These are phyloP conservation scores for Grifola frondosa DNA, from an alignment of 1,284 basidiomycete species.

Conservation along the genomic window DNA sequence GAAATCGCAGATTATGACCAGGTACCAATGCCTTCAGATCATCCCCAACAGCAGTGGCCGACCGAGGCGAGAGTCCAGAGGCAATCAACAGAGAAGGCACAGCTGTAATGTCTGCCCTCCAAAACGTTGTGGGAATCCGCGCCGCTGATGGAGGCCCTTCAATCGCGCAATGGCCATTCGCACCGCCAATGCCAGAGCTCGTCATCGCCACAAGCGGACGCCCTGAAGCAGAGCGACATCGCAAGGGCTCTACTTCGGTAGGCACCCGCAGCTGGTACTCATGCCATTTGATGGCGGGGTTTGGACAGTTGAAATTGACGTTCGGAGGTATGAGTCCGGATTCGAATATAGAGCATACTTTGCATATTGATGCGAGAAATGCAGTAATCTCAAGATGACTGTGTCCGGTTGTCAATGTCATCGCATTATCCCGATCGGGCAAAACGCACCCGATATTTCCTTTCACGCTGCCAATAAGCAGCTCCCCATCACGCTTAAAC, in stretches of 20 bases:
- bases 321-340: slow-evolving; percentile 39
- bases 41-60: slow-evolving; percentile 22
- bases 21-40: slow-evolving; percentile 10
- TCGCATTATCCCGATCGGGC: background rate
- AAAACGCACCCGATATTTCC: slow-evolving; percentile 44
- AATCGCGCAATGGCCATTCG: slow-evolving; percentile 40
- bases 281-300: slow-evolving; percentile 40
- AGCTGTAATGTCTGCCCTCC: background rate
- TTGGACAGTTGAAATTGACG: slow-evolving; percentile 35
- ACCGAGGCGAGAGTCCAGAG: slow-evolving; percentile 32
- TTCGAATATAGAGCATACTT: slow-evolving; percentile 39
- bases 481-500: slow-evolving; percentile 31
- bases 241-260: slow-evolving; percentile 19
- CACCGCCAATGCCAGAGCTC: slow-evolving; percentile 45
- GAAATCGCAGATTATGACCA: slow-evolving; percentile 7
- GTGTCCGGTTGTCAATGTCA: background rate
- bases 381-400: slow-evolving; percentile 40
- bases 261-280: slow-evolving; percentile 28
- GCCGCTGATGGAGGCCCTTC: slow-evolving; percentile 29
- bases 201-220: slow-evolving; percentile 37
- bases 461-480: slow-evolving; percentile 46
- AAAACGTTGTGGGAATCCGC: background rate
- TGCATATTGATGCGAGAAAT: slow-evolving; percentile 39
- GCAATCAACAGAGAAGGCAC: slow-evolving; percentile 31
- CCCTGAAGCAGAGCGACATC: slow-evolving; percentile 12